Evolutionary conservation across 768 basidiomycete species (phyloP), one percentile per base, ranked within the genome.

Genomic region (Boletus vinaceobasis): DNA sequence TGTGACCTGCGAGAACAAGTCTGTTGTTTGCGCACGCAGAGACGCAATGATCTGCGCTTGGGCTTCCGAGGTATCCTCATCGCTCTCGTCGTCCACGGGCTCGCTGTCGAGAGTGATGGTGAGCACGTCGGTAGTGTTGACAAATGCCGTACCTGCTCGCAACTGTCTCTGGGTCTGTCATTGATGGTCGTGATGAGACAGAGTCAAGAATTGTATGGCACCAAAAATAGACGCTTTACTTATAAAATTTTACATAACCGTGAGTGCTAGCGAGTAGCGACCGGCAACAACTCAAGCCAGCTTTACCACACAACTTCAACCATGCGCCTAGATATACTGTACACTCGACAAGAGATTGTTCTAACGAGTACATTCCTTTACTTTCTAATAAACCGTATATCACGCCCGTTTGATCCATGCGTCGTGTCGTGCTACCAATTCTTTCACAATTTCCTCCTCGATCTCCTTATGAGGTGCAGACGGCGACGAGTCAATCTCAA

Each of bases 1-100:
- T 27, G 86, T 85, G 43, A 97, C 91, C 71, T 98, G 96, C 15
- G 88, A 84, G 65, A 92, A 86, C 42, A 98, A 79, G 67, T 97
- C 90, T 46, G 88, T 83, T 10, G 96, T 81, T 70, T 97, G 93
- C 1, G 76, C 66, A 21, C 92, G 87, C 29, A 98, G 76, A 0
- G 91, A 87, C 14, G 78, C 74, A 62, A 96, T 93, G 61, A 98
- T 82, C 74, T 87, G 84, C 7, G 84, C 85, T 65, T 95, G 90
- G 3, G 93, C 92, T 63, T 92, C 79, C 56, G 77, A 72, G 13
- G 70, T 50, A 27, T 72, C 69, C 52, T 72, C 66, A 26, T 70
- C 69, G 49, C 44, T 53, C 51, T 70, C 57, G 43, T 61, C 55
- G 19, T 59, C 50, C 6, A 50, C 44, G 6, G 1, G n/a, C 33